A percentile compares a stretch with the other conserved stretches of the same genome.
Conservation (phyloP, 208 protist species). For the Acanthamoeba castellanii region DNA sequence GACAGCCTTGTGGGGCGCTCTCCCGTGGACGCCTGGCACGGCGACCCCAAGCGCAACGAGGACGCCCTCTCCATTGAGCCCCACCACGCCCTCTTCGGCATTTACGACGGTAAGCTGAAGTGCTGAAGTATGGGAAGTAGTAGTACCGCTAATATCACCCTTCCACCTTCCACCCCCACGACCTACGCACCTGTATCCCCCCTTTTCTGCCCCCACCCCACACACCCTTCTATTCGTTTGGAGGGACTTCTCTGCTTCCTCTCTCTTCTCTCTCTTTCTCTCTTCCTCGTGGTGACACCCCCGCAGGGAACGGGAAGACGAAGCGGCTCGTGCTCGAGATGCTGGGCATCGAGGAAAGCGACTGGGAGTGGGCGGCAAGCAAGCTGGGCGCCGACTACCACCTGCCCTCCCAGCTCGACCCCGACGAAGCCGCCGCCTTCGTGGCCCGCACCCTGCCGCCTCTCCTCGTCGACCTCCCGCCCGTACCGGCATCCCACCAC, state of each 20-base stretch:
- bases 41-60: slow-evolving; percentile 46
- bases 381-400: slow-evolving; percentile 41
- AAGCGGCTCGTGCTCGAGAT: slow-evolving; percentile 44
- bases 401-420: slow-evolving; percentile 8
- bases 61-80: slow-evolving; percentile 8
- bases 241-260: too few species aligned
- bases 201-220: too few species aligned
- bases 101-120: slow-evolving; percentile 20
- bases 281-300: background rate
- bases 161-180: too few species aligned
- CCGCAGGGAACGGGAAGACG: slow-evolving; percentile 45
- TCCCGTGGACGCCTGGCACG: background rate
- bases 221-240: too few species aligned
- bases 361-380: slow-evolving; percentile 29
- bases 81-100: background rate
- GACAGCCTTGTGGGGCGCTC: background rate
- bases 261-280: too few species aligned
- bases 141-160: too few species aligned
- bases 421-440: background rate
- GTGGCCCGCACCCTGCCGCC: background rate
- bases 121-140: too few species aligned
- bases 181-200: too few species aligned
- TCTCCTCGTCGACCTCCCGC: background rate
- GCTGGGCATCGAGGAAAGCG: slow-evolving; percentile 2
- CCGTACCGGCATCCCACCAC: too few species aligned